Evolutionary conservation across 2,329 filamentous ascomycete species (phyloP).

Genomic region (Penicillium capsulatum): DNA sequence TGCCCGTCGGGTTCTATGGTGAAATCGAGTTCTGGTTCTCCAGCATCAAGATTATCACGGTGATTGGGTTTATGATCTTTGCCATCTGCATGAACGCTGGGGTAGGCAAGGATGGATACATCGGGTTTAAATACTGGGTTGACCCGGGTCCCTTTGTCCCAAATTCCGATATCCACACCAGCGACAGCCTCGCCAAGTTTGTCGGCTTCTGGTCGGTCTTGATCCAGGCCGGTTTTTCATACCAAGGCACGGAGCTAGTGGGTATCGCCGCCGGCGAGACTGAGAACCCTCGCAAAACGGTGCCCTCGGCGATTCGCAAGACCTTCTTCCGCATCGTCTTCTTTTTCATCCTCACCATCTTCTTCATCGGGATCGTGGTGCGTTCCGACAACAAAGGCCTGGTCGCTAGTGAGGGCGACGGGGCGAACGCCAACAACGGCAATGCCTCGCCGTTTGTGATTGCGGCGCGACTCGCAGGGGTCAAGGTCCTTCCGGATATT

Average conservation of each 20-base stretch:
- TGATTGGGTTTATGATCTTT: slow-evolving; percentile 72
- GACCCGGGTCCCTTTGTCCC: slow-evolving; percentile 64
- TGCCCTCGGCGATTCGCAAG: slow-evolving; percentile 66
- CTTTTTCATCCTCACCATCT: slow-evolving; percentile 44
- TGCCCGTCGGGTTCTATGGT: slow-evolving; percentile 68
- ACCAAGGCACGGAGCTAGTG: slow-evolving; percentile 64
- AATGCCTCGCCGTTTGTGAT: slow-evolving; percentile 42
- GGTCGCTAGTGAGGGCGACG: slow-evolving; percentile 31
- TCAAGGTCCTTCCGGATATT: slow-evolving; percentile 34
- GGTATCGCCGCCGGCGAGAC: slow-evolving; percentile 73
- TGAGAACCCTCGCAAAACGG: slow-evolving; percentile 64
- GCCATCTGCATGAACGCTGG: slow-evolving; percentile 71
- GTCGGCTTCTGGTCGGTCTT: slow-evolving; percentile 56
- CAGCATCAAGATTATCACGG: slow-evolving; percentile 69
- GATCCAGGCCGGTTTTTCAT: slow-evolving; percentile 39
- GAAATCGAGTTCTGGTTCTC: slow-evolving; percentile 77
- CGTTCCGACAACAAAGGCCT: slow-evolving; percentile 58
- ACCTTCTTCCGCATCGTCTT: slow-evolving; percentile 71
- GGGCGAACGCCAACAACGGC: slow-evolving; percentile 19
- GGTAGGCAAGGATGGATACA: slow-evolving; percentile 63
- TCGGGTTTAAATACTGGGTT: slow-evolving; percentile 70
- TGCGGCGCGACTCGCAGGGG: slow-evolving; percentile 34
- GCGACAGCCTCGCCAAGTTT: slow-evolving; percentile 57
- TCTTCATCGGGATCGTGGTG: slow-evolving; percentile 69
- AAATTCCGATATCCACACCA: slow-evolving; percentile 56